Percentiles rank a stretch among this genome's conserved stretches.
phyloP scores from a whole-genome alignment of 306 rosid species.

The Luffa acutangula region DNA sequence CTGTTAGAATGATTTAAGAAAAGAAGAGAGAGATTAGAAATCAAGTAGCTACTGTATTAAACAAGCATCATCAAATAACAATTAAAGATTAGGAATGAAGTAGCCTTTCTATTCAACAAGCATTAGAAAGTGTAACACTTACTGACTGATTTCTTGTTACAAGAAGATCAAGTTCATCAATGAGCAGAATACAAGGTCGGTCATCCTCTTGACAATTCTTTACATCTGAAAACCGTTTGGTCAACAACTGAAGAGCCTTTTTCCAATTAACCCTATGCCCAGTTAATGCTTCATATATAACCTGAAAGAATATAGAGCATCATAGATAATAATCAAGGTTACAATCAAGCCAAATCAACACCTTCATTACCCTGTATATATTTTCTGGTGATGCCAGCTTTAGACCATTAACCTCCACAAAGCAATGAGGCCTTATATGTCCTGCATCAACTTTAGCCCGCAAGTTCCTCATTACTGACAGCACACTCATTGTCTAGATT shows the following conservation, averaged over 20 bases:
- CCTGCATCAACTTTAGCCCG: conserved; percentile 84
- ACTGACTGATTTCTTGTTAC: conserved; percentile 97
- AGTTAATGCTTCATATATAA: conserved; percentile 76
- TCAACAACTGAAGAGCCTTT: conserved; percentile 77
- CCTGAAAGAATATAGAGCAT: conserved; percentile 35
- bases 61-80: background rate
- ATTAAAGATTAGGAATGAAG: background rate
- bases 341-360: conserved; percentile 4
- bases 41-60: background rate
- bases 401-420: conserved; percentile 92
- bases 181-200: conserved; percentile 84
- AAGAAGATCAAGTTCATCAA: conserved; percentile 96
- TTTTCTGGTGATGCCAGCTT: conserved; percentile 87
- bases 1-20: conserved; percentile 23
- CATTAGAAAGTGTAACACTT: conserved; percentile 20
- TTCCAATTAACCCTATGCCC: conserved; percentile 90
- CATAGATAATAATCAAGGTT: conserved; percentile 6
- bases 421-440: conserved; percentile 58
- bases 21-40: conserved; percentile 4
- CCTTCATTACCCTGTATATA: conserved; percentile 54
- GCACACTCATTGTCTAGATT: conserved; percentile 85
- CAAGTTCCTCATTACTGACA: conserved; percentile 67
- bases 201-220: conserved; percentile 54
- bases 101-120: background rate
- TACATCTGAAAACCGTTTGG: conserved; percentile 70